Conservation (phyloP, 106 monocot genomes). For the Phalaenopsis equestris region DNA sequence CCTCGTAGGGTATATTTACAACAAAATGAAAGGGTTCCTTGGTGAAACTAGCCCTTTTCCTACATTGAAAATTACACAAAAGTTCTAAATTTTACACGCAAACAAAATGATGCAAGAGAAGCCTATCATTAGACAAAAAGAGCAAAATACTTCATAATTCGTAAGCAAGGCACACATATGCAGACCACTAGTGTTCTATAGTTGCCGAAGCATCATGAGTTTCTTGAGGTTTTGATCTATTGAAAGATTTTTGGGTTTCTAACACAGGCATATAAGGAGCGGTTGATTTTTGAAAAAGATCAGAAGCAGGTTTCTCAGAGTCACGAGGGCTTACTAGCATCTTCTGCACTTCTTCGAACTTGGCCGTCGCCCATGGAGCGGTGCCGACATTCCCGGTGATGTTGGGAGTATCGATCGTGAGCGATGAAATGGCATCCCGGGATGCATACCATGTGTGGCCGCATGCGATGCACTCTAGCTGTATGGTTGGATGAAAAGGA, state of each 20-base stretch:
- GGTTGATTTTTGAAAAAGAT: conserved; percentile 47
- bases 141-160: neutral
- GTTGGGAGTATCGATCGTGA: conserved; percentile 61
- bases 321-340: conserved; percentile 57
- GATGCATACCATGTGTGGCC: conserved; percentile 70
- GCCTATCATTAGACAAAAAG: neutral
- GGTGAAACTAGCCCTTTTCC: too few relatives aligned
- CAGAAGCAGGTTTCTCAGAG: conserved; percentile 28
- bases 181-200: neutral
- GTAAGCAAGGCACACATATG: neutral
- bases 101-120: too few relatives aligned
- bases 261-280: conserved; percentile 9
- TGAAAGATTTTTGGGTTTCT: conserved; percentile 63
- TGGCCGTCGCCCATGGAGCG: conserved; percentile 72
- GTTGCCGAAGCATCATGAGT: neutral
- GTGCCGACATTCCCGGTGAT: conserved; percentile 55
- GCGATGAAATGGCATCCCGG: conserved; percentile 58
- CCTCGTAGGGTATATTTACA: too few relatives aligned
- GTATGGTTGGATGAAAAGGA: neutral
- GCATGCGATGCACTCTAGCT: conserved; percentile 82
- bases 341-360: conserved; percentile 71
- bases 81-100: too few relatives aligned
- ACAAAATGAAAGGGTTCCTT: too few relatives aligned
- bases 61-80: too few relatives aligned
- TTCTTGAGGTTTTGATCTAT: conserved; percentile 34